Evolutionary conservation across 176 grass and related monocot genomes (phyloP), one percentile per base, ranked within the genome.

Genomic region (Chrysopogon serrulatus): DNA sequence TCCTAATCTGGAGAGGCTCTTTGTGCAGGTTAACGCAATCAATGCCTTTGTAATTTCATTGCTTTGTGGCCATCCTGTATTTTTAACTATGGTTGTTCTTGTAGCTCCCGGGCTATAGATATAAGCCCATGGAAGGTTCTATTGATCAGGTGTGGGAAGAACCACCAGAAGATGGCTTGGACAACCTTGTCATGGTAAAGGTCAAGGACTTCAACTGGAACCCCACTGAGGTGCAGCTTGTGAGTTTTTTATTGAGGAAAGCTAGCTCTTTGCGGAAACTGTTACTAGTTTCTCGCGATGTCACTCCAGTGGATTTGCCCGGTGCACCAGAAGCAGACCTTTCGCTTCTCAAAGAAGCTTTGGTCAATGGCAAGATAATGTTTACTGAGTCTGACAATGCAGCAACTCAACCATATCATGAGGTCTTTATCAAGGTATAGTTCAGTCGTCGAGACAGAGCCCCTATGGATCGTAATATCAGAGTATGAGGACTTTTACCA

Each of bases 1-100:
- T 28, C 60, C 60, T 43, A 76, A 74, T 53, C 85, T 96, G 35
- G 74, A 88, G 65, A 86, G 44, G 34, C 86, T 96, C 72, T 96
- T 92, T 79, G 28, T 95, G 75, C 90, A 92, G 90, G 90, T 95
- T 79, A n/a, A 27, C 41, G 33, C 3, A 42, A 0, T 21, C 5
- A 39, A 5, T 18, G 24, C 6, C 33, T 73, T 80, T 10, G 19
- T 49, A 31, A 32, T 51, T 54, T 8, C 8, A 48, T 27, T 42
- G 3, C 41, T 51, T 24, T 0, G 12, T 36, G 47, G 13, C 4
- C 1, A 51, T 18, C 69, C 39, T 49, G 24, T 18, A 17, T 9
- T 43, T 21, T 34, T 51, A 1, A 19, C 48, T 48, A 21, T 2
- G 1, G 26, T 27, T 77, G 6, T 5, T 78, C 24, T 82, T 78